Percentiles rank a stretch among this genome's conserved stretches.
Conservation (phyloP, 371 early-diverging fungal genomes). For the Capillidium rhysosporum region DNA sequence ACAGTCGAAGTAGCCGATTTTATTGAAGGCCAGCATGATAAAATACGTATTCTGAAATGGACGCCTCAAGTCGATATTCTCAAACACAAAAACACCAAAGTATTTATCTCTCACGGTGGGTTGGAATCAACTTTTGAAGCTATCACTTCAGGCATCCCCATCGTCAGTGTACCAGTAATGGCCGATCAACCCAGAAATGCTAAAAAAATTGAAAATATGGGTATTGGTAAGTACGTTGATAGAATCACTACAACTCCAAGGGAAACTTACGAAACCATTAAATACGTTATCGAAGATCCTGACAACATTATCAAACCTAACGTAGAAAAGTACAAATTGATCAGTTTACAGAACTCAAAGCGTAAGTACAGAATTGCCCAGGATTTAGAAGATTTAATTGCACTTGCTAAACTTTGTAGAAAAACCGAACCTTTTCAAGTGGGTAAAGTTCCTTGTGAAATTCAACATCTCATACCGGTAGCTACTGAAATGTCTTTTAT, state of each 20-base stretch:
- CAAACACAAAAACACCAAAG: neutral
- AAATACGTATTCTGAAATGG: neutral
- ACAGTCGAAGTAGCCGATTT: neutral
- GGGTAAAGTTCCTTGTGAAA: neutral
- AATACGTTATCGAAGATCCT: neutral
- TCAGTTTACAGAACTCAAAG: neutral
- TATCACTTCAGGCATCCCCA: neutral
- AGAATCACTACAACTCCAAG: no score
- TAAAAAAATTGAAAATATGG: neutral
- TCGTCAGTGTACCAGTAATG: neutral
- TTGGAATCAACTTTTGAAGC: constrained; percentile 1
- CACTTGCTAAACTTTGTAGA: neutral
- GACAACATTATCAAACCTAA: neutral
- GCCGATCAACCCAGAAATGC: constrained; percentile 7
- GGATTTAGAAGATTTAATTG: neutral
- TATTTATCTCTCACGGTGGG: constrained; percentile 7
- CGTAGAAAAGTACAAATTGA: neutral
- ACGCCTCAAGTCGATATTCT: constrained; percentile 5
- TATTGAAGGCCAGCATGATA: neutral
- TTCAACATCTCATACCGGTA: neutral
- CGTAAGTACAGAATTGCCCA: neutral
- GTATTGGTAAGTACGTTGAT: neutral
- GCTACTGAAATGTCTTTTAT: neutral
- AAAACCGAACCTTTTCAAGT: neutral
- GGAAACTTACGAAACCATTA: neutral